A percentile compares a stretch with the other conserved stretches of the same genome.
Conservation (phyloP, 306 rosid species). For the Inga laurina region DNA sequence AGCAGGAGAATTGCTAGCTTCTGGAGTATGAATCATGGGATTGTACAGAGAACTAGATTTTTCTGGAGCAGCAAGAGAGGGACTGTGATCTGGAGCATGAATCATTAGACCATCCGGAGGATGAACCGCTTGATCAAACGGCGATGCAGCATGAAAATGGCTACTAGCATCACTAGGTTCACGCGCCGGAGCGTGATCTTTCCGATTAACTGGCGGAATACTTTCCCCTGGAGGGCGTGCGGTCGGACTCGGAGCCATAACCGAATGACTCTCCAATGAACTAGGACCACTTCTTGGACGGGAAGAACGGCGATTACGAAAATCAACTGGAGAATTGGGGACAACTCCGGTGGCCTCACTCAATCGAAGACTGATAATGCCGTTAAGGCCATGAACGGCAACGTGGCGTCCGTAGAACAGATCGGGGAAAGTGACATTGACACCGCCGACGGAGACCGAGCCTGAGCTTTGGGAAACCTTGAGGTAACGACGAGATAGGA, state of each 20-base stretch:
- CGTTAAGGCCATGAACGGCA: conserved; percentile 45
- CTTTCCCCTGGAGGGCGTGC: background rate
- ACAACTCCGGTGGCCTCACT: background rate
- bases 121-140: background rate
- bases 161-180: background rate
- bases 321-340: conserved; percentile 7
- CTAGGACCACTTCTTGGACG: conserved; percentile 19
- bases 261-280: conserved; percentile 20
- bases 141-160: background rate
- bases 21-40: background rate
- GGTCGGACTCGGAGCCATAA: conserved; percentile 22
- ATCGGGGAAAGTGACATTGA: conserved; percentile 38
- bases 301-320: background rate
- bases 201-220: background rate
- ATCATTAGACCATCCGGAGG: background rate
- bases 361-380: conserved; percentile 30
- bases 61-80: too few relatives aligned
- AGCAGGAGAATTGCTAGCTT: background rate
- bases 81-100: background rate
- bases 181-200: background rate
- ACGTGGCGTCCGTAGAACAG: conserved; percentile 35
- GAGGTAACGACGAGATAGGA: conserved; percentile 39
- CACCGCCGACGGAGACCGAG: conserved; percentile 38
- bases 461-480: conserved; percentile 26
- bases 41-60: too few relatives aligned